Evolutionary conservation across 2,329 filamentous ascomycete species (phyloP).

Genomic region (Westerdykella sp.): DNA sequence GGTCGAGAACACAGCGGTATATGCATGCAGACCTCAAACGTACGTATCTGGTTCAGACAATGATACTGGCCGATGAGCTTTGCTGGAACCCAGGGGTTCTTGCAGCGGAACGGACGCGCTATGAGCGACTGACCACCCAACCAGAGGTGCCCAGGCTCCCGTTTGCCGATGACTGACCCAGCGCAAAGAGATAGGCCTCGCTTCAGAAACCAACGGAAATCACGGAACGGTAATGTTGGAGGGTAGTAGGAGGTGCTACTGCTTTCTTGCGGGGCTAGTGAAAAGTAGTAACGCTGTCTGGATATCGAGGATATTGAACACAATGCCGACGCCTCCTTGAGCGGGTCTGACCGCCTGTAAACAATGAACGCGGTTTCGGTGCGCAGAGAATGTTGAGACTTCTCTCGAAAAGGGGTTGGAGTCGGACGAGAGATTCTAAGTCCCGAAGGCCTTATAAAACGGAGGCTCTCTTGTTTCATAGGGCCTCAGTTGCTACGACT

Average conservation of each 20-base stretch:
- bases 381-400: too few relatives aligned
- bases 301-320: too few relatives aligned
- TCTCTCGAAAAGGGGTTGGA: too few relatives aligned
- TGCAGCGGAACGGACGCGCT: conserved; percentile 8
- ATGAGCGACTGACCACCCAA: background rate
- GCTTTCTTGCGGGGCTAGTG: too few relatives aligned
- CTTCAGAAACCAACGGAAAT: conserved; percentile 19
- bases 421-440: background rate
- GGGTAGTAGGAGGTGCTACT: conserved; percentile 7
- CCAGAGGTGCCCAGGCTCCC: conserved; percentile 7
- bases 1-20: too few relatives aligned
- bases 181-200: conserved; percentile 14
- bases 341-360: too few relatives aligned
- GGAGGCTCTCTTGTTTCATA: conserved; percentile 12
- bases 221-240: conserved; percentile 12
- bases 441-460: conserved; percentile 10
- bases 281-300: too few relatives aligned
- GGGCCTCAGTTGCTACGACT: conserved; percentile 17
- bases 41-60: conserved; percentile 10
- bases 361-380: too few relatives aligned
- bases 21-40: conserved; percentile 1
- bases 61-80: background rate
- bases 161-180: conserved; percentile 22
- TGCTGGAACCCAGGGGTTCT: conserved; percentile 1
- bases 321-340: too few relatives aligned